phyloP scores from a whole-genome alignment of 2,329 filamentous ascomycete genomes.

The Allantophomopsis lycopodina region DNA sequence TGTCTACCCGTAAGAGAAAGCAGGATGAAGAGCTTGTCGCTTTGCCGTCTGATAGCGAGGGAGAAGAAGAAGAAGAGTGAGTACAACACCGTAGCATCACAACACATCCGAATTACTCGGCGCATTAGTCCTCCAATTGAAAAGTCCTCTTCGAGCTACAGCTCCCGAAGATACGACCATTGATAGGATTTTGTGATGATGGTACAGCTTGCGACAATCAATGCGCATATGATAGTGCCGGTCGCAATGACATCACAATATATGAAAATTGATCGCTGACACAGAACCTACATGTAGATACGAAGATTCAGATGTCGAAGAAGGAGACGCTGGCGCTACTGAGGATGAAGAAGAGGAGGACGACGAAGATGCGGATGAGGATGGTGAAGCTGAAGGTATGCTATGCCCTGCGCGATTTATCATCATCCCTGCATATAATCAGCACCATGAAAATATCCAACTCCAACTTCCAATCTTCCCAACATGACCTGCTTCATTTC shows the following conservation, averaged over 20 bases:
- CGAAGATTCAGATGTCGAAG: constrained; percentile 1
- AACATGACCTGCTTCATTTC: neutral
- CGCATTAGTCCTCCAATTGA: too few relatives aligned
- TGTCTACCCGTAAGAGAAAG: constrained; percentile 8
- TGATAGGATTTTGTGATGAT: too few relatives aligned
- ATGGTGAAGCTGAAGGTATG: neutral
- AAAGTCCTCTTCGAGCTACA: too few relatives aligned
- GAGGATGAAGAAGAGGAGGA: constrained; percentile 1
- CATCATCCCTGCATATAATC: neutral
- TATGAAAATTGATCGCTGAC: neutral
- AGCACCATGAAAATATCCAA: neutral
- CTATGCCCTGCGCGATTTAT: neutral
- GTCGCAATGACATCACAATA: neutral
- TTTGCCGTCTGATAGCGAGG: constrained; percentile 4
- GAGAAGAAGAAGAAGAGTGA: constrained; percentile 7
- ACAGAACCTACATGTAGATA: neutral
- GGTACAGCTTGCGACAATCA: neutral
- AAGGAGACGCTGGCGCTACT: neutral
- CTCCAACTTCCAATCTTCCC: neutral
- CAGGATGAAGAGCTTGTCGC: constrained; percentile 7
- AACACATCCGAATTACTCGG: too few relatives aligned
- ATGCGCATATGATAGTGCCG: neutral
- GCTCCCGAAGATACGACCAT: too few relatives aligned
- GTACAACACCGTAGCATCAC: neutral
- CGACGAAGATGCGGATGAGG: neutral